Conservation (phyloP, 495 filamentous ascomycete genomes). For the Hypoxylon crocopeplum region DNA sequence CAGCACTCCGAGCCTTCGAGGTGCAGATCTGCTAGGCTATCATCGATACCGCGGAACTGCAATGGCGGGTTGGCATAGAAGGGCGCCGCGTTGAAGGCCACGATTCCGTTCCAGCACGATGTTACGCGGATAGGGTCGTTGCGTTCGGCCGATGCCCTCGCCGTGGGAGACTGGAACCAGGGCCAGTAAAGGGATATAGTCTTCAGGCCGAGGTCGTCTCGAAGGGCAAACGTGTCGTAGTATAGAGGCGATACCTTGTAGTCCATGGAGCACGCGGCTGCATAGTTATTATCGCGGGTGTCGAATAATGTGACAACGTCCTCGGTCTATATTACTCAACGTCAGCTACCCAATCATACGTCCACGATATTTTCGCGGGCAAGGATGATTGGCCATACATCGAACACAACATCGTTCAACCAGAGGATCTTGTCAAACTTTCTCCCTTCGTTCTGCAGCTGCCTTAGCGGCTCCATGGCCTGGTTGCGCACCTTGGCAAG, state of each 20-base stretch:
- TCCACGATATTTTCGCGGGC: background rate
- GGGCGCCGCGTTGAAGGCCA: constrained; percentile 52
- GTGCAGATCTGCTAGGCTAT: constrained; percentile 69
- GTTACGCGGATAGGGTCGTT: constrained; percentile 69
- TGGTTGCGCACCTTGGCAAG: constrained; percentile 69
- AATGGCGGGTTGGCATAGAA: constrained; percentile 62
- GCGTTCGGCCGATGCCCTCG: constrained; percentile 62
- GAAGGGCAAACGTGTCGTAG: constrained; percentile 87
- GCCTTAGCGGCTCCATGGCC: constrained; percentile 52
- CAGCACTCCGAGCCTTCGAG: constrained; percentile 86
- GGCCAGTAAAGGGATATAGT: constrained; percentile 67
- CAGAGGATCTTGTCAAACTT: constrained; percentile 75
- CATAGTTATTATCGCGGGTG: constrained; percentile 76
- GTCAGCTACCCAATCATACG: background rate
- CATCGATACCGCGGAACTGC: constrained; percentile 73
- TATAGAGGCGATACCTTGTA: constrained; percentile 70
- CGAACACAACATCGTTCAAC: constrained; percentile 77
- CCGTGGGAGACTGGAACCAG: constrained; percentile 70
- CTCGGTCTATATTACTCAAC: constrained; percentile 51
- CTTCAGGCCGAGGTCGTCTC: constrained; percentile 69
- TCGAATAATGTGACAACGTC: constrained; percentile 74
- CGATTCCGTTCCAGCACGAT: constrained; percentile 88
- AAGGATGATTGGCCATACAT: constrained; percentile 28
- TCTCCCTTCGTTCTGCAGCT: constrained; percentile 49
- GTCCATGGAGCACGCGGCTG: constrained; percentile 83